These are phyloP conservation scores for Trichoderma sp. DNA, from an alignment of 2,329 filamentous ascomycete genomes.

Conservation along the genomic window DNA sequence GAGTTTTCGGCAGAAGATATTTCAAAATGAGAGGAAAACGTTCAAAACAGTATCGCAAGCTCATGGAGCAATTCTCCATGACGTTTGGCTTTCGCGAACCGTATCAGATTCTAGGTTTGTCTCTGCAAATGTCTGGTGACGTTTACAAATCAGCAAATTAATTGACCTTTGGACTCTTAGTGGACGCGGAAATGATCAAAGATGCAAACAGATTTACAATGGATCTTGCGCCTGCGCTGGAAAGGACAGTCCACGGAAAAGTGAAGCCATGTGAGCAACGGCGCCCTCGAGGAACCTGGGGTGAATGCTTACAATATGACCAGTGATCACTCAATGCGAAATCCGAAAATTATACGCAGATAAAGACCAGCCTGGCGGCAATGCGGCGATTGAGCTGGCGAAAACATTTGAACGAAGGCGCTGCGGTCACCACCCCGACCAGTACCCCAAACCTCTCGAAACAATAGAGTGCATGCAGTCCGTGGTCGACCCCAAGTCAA, in stretches of 20 bases:
- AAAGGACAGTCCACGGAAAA: slow-evolving; percentile 83
- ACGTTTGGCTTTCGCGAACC: slow-evolving; percentile 90
- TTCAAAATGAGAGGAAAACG: slow-evolving; percentile 55
- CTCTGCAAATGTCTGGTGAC: neutral
- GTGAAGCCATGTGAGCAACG: slow-evolving; percentile 72
- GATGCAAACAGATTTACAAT: slow-evolving; percentile 86
- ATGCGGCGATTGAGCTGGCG: slow-evolving; percentile 70
- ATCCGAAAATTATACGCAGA: slow-evolving; percentile 77
- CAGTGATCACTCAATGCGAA: slow-evolving; percentile 80
- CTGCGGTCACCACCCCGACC: slow-evolving; percentile 75
- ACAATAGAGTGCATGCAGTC: slow-evolving; percentile 70
- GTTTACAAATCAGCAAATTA: neutral
- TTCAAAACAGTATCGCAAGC: slow-evolving; percentile 68
- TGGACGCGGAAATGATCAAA: slow-evolving; percentile 83
- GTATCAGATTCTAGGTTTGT: slow-evolving; percentile 80
- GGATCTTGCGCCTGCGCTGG: slow-evolving; percentile 76
- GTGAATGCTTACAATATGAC: slow-evolving; percentile 33
- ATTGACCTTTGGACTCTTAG: slow-evolving; percentile 41
- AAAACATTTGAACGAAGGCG: slow-evolving; percentile 76
- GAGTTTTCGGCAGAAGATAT: slow-evolving; percentile 6
- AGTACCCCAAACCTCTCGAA: slow-evolving; percentile 71
- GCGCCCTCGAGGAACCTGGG: slow-evolving; percentile 6
- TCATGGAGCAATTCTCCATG: slow-evolving; percentile 89
- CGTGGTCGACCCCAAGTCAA: slow-evolving; percentile 78
- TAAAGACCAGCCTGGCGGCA: slow-evolving; percentile 57